phyloP scores from a whole-genome alignment of 352 stramenopile species.

The Phytophthora cactorum region DNA sequence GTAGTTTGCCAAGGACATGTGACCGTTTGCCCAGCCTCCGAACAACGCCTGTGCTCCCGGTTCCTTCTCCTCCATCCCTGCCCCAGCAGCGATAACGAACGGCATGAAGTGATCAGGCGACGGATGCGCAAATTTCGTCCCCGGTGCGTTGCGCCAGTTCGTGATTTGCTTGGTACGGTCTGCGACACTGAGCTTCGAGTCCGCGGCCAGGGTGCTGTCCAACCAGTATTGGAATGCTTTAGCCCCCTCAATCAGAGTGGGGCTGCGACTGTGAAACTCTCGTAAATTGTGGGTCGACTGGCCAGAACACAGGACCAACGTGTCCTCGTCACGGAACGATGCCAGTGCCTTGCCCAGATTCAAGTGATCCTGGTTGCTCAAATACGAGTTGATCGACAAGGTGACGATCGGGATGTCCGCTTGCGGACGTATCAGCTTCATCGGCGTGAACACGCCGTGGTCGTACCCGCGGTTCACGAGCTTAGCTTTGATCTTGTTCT shows the following conservation, averaged over 20 bases:
- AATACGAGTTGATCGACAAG: slow-evolving; percentile 64
- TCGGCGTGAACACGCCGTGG: slow-evolving; percentile 92
- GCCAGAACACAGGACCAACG: slow-evolving; percentile 73
- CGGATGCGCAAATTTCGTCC: slow-evolving; percentile 17
- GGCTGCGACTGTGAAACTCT: slow-evolving; percentile 16
- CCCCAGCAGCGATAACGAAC: slow-evolving; percentile 24
- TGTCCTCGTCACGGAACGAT: slow-evolving; percentile 63
- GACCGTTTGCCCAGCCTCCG: slow-evolving; percentile 18
- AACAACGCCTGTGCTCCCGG: slow-evolving; percentile 19
- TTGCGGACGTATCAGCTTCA: slow-evolving; percentile 87
- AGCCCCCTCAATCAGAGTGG: slow-evolving; percentile 26
- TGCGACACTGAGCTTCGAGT: slow-evolving; percentile 23
- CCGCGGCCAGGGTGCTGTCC: slow-evolving; percentile 29
- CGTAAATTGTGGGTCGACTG: slow-evolving; percentile 48
- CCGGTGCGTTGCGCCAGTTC: slow-evolving; percentile 20
- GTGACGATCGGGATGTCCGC: slow-evolving; percentile 88
- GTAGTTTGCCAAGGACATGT: slow-evolving; percentile 34
- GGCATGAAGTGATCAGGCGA: slow-evolving; percentile 28
- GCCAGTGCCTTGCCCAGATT: slow-evolving; percentile 56
- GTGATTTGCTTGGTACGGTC: slow-evolving; percentile 18
- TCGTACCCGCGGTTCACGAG: slow-evolving; percentile 80
- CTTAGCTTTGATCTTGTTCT: slow-evolving; percentile 49
- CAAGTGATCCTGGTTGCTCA: slow-evolving; percentile 51
- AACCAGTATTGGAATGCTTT: slow-evolving; percentile 39
- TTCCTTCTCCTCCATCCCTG: slow-evolving; percentile 27